These are phyloP conservation scores for Neodidymelliopsis sp. DNA, from an alignment of 2,329 filamentous ascomycete genomes.

Conservation along the genomic window DNA sequence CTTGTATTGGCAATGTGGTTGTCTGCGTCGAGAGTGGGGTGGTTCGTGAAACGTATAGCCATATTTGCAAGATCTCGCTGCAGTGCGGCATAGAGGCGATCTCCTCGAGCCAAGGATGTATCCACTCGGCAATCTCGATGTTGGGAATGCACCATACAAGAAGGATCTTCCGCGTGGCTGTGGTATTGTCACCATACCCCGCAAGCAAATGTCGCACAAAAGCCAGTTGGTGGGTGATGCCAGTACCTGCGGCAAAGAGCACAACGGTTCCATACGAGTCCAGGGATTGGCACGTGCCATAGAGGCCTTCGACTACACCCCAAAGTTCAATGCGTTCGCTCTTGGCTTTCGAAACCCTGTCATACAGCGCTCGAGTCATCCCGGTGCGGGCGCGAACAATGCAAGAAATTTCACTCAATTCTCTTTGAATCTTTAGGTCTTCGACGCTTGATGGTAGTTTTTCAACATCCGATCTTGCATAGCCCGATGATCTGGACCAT, in stretches of 20 bases:
- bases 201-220: conserved; percentile 72
- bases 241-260: conserved; percentile 87
- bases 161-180: conserved; percentile 78
- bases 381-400: conserved; percentile 85
- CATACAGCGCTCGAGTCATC: conserved; percentile 79
- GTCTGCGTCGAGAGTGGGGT: conserved; percentile 75
- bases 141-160: conserved; percentile 90
- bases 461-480: conserved; percentile 8
- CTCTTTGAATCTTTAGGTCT: conserved; percentile 55
- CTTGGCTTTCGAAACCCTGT: conserved; percentile 63
- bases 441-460: conserved; percentile 41
- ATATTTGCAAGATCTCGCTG: conserved; percentile 80
- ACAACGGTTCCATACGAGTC: conserved; percentile 89
- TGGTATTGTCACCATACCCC: conserved; percentile 67
- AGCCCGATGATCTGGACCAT: conserved; percentile 68
- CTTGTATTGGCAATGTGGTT: conserved; percentile 57
- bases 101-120: conserved; percentile 82
- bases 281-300: conserved; percentile 74
- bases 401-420: conserved; percentile 61
- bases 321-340: conserved; percentile 63
- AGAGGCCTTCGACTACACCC: conserved; percentile 86
- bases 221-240: conserved; percentile 91
- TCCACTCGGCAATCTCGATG: conserved; percentile 85
- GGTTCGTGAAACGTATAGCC: conserved; percentile 85
- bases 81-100: conserved; percentile 79